Evolutionary conservation across 768 basidiomycete genomes (phyloP), one percentile per base, ranked within the genome.

Genomic region (Lactifluus piperatus): DNA sequence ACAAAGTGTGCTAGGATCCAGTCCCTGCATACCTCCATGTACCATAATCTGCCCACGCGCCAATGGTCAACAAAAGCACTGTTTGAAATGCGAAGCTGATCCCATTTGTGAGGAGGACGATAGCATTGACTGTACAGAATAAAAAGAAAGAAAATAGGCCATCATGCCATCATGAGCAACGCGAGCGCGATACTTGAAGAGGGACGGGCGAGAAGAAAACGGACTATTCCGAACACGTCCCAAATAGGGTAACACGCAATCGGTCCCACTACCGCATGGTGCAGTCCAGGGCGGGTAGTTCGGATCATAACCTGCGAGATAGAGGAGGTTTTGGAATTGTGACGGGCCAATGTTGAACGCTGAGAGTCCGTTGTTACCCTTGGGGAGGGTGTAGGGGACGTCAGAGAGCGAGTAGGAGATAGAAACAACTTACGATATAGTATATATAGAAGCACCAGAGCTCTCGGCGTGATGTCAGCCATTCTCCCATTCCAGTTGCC

Each of bases 11-110:
- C 4, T 27, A 4, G 27, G n/a, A n/a, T n/a, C n/a, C n/a, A 39
- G 32, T 9, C 13, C 6, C 18, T n/a, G 24, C 43, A 16, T 27
- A 83, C 85, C 85, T 85, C 87, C 86, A 88, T 16, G 73, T 71
- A n/a, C 88, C 88, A 68, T 89, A 91, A 68, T 90, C 88, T 0
- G 87, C 86, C 84, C 87, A 89, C 4, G 86, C 84, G 4, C 87
- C 88, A 29, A 90, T 80, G 13, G 78, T 65, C 24, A 89, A 70
- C 41, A 91, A 71, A 16, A 89, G 66, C 16, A 77, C 79, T 0
- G 86, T 85, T 70, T 91, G 88, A 27, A 90, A 77, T 0, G 85
- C 86, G 66, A 89, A 89, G 60, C 84, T 85, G 45, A 91, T 82
- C 4, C 88, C 88, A 64, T 90, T 90, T 8, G 86, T 88, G 56